phyloP scores from a whole-genome alignment of 148 eudicot genomes.

The Pouteria glomerata region DNA sequence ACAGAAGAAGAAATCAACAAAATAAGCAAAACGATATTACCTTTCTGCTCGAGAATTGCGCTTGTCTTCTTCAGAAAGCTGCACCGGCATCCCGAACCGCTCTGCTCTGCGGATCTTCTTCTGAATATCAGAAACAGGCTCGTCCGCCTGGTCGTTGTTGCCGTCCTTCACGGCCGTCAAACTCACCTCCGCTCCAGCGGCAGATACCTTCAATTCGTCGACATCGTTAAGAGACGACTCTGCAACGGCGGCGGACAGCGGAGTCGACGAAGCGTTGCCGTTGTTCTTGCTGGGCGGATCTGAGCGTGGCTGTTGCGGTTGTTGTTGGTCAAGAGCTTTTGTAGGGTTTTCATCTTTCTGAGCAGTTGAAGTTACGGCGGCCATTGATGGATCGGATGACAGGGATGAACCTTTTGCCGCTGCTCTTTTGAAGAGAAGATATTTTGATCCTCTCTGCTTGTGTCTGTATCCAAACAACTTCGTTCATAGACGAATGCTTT shows the following conservation, averaged over 20 bases:
- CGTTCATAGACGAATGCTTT: no score
- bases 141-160: slow-evolving; percentile 11
- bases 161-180: slow-evolving; percentile 16
- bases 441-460: no score
- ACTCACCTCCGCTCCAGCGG: background rate
- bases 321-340: slow-evolving; percentile 18
- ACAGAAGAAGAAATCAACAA: background rate
- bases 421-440: no score
- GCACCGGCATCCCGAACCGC: slow-evolving; percentile 75
- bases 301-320: background rate
- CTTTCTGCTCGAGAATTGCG: slow-evolving; percentile 77
- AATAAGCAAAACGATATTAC: slow-evolving; percentile 18
- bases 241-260: background rate
- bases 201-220: slow-evolving; percentile 19
- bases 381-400: slow-evolving; percentile 22
- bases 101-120: slow-evolving; percentile 79
- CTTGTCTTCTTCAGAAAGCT: slow-evolving; percentile 67
- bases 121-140: slow-evolving; percentile 29
- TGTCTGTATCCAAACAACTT: no score
- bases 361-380: slow-evolving; percentile 15
- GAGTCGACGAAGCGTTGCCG: background rate
- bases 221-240: slow-evolving; percentile 1
- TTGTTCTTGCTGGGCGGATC: slow-evolving; percentile 6
- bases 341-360: slow-evolving; percentile 29
- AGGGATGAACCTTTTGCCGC: no score